phyloP scores from a whole-genome alignment of 108 stramenopile genomes.

The Aurantiochytrium sp. region DNA sequence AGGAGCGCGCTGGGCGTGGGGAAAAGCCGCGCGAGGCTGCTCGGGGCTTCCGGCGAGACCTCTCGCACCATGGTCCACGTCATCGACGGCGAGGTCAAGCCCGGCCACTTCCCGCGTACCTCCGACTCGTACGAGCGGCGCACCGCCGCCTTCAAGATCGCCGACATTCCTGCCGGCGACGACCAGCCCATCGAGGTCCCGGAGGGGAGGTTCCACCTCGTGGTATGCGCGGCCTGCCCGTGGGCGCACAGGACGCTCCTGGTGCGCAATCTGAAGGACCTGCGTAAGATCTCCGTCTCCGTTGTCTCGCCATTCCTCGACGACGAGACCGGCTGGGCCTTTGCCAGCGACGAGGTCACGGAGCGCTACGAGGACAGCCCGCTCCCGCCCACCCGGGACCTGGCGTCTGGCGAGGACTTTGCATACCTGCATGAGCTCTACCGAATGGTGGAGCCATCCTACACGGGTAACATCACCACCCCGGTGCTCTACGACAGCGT shows the following conservation, averaged over 20 bases:
- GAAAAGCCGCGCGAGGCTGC: too few relatives aligned
- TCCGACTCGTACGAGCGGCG: background rate
- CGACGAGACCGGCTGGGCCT: constrained; percentile 85
- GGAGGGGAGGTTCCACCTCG: constrained; percentile 54
- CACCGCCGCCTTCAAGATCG: background rate
- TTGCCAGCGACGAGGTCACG: constrained; percentile 41
- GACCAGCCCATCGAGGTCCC: background rate
- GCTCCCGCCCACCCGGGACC: constrained; percentile 44
- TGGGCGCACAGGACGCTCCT: constrained; percentile 74
- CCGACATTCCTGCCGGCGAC: background rate
- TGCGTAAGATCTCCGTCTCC: constrained; percentile 74
- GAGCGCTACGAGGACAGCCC: background rate
- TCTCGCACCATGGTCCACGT: background rate
- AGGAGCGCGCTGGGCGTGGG: too few relatives aligned
- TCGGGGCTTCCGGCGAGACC: too few relatives aligned
- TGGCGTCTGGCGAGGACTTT: constrained; percentile 67
- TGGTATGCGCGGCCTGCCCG: constrained; percentile 59
- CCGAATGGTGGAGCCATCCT: constrained; percentile 11
- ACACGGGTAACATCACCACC: constrained; percentile 77
- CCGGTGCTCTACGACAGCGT: constrained; percentile 93
- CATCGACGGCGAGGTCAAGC: background rate
- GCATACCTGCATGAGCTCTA: background rate
- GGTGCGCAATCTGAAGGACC: constrained; percentile 78
- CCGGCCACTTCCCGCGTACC: background rate
- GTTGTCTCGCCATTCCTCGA: constrained; percentile 82